A percentile compares a stretch with the other conserved stretches of the same genome.
Conservation (phyloP, 164 flowering plant species). For the Nelumbo lutea region DNA sequence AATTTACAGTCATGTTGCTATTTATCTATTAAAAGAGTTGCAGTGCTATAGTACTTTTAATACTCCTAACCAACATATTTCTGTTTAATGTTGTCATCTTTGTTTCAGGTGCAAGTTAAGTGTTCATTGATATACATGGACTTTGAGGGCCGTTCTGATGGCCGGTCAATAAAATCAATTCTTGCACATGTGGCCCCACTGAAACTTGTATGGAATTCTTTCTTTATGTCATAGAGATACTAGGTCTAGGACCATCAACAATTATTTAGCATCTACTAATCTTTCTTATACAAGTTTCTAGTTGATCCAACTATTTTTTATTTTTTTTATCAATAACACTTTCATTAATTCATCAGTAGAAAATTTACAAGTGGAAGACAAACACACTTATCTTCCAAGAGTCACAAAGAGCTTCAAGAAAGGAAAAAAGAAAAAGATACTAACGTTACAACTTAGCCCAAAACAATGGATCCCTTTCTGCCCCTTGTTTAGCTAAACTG, state of each 20-base stretch:
- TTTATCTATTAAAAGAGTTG: no score
- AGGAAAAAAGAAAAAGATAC: no score
- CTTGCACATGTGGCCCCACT: slow-evolving; percentile 85
- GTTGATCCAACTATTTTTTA: neutral
- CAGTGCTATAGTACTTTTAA: neutral
- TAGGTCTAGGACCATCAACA: neutral
- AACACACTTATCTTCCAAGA: no score
- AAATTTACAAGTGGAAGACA: no score
- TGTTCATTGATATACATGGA: slow-evolving; percentile 78
- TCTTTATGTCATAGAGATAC: neutral
- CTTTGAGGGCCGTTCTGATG: slow-evolving; percentile 98
- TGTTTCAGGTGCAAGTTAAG: slow-evolving; percentile 83
- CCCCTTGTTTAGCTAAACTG: no score
- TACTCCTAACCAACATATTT: neutral
- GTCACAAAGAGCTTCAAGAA: no score
- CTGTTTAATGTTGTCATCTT: neutral
- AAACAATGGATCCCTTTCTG: no score
- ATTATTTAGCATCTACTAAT: neutral
- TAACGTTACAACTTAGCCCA: no score
- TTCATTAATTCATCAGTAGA: no score
- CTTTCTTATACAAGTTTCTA: neutral
- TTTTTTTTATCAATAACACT: no score
- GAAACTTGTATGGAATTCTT: slow-evolving; percentile 65
- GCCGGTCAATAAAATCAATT: slow-evolving; percentile 88
- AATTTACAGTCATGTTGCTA: no score